Conservation (phyloP, 1,139 yeast species). For the Geotrichum carabidarum region DNA sequence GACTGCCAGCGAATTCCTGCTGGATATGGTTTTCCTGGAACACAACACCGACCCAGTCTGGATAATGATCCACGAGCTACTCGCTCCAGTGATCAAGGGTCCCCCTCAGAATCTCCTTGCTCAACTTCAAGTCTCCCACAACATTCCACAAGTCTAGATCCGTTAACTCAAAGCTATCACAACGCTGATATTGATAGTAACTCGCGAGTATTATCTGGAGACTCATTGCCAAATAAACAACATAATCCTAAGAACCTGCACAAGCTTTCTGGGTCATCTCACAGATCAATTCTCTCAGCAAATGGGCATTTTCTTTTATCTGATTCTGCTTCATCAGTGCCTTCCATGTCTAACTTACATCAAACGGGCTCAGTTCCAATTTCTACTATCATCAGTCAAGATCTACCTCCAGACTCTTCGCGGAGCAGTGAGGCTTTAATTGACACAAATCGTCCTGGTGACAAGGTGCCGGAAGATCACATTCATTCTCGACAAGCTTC, state of each 20-base stretch:
- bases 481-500: constrained; percentile 8
- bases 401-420: neutral
- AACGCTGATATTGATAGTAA: constrained; percentile 12
- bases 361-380: constrained; percentile 9
- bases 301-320: neutral
- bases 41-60: neutral
- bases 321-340: neutral
- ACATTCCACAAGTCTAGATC: neutral
- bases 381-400: constrained; percentile 3
- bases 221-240: constrained; percentile 15
- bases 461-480: constrained; percentile 5
- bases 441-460: constrained; percentile 10
- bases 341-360: neutral
- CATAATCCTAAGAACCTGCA: neutral
- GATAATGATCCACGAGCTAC: neutral
- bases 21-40: neutral
- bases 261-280: neutral
- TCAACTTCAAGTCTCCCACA: neutral
- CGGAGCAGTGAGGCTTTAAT: neutral
- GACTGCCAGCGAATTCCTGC: neutral
- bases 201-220: constrained; percentile 14
- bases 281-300: neutral
- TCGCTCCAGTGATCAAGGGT: neutral
- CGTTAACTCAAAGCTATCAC: neutral
- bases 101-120: neutral